Percentiles rank a stretch among this genome's conserved stretches.
phyloP scores from a whole-genome alignment of 2,329 filamentous ascomycete genomes.

The Aureobasidium sp. region DNA sequence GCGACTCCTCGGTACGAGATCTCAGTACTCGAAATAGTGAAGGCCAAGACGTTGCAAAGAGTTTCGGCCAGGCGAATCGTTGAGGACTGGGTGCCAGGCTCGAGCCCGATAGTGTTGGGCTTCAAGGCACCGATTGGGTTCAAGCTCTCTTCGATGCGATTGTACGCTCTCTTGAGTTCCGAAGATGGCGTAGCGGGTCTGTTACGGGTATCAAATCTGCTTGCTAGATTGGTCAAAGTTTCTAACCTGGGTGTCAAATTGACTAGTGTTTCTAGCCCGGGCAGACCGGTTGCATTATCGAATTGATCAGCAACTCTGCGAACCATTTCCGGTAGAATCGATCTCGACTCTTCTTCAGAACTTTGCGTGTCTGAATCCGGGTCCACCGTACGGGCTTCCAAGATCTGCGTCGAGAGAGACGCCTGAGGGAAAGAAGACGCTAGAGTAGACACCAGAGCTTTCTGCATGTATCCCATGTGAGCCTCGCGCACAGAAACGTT shows the following conservation, averaged over 20 bases:
- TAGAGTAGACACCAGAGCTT: slow-evolving; percentile 8
- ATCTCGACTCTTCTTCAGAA: slow-evolving; percentile 17
- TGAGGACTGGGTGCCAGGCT: slow-evolving; percentile 16
- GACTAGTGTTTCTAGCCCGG: slow-evolving; percentile 2
- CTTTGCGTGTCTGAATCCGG: slow-evolving; percentile 2
- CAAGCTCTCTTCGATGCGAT: slow-evolving; percentile 56
- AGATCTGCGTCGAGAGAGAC: background rate
- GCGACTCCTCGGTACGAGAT: slow-evolving; percentile 92
- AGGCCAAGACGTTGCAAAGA: slow-evolving; percentile 39
- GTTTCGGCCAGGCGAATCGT: slow-evolving; percentile 13
- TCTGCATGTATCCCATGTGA: slow-evolving; percentile 16
- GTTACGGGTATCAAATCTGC: slow-evolving; percentile 1
- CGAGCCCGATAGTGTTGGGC: slow-evolving; percentile 1
- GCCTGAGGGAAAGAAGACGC: slow-evolving; percentile 15
- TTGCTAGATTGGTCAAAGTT: slow-evolving; percentile 1
- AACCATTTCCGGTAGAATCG: slow-evolving; percentile 16
- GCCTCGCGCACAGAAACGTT: background rate
- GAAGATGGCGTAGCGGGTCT: slow-evolving; percentile 6
- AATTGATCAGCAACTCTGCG: slow-evolving; percentile 18
- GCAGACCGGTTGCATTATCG: background rate
- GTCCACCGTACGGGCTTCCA: background rate
- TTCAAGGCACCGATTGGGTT: slow-evolving; percentile 8
- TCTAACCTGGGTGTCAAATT: slow-evolving; percentile 16
- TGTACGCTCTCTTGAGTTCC: slow-evolving; percentile 60
- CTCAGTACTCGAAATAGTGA: slow-evolving; percentile 88